Base-by-base conservation (phyloP, 306 rosid genomes). In the Gynostemma pentaphyllum region DNA sequence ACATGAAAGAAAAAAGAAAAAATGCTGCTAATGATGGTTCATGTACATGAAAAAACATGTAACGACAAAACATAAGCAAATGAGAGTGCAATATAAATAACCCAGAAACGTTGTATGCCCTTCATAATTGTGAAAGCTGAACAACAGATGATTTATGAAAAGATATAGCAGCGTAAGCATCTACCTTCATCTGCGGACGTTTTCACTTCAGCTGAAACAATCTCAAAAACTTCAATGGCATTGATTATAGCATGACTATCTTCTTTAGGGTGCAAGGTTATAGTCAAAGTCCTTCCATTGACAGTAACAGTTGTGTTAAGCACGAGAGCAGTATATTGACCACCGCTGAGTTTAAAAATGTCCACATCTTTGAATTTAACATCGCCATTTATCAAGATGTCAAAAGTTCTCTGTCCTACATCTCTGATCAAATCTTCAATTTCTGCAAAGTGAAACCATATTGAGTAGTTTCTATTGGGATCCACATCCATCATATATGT, bases 401-500 rank as follows among this genome's bases (percentile, higher is more conserved):
- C 79, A 57, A 92, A 92, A 48, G 88, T 90, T 76, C 99, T 81
- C 76, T 86, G 79, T 55, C 95, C 96, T 28, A 28, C 69, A 53
- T 72, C 72, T 66, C 69, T 76, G 32, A 92, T 70, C 9, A 87
- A 68, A 54, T 50, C 55, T 55, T 86, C 90, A 74, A 92, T 86
- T 80, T 92, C 99, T 2, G 99, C 94, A 64, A 92, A 88, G 75
- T 88, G 96, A 52, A 92, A 72, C 96, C 96, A 88, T 78, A 92
- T 67, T 14, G 99, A 92, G 76, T 88, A 88, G 84, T 92, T 88
- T 74, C 82, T 84, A 56, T 84, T 86, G 71, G 99, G 87, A 66
- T 86, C 96, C 68, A 92, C 99, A 9, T 88, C 90, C 79, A 82
- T 69, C 16, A 79, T 50, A 73, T 82, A 86, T 57, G 87, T 77